These are phyloP conservation scores for Silene noctiflora DNA, from an alignment of 179 eudicot species.

Conservation along the genomic window DNA sequence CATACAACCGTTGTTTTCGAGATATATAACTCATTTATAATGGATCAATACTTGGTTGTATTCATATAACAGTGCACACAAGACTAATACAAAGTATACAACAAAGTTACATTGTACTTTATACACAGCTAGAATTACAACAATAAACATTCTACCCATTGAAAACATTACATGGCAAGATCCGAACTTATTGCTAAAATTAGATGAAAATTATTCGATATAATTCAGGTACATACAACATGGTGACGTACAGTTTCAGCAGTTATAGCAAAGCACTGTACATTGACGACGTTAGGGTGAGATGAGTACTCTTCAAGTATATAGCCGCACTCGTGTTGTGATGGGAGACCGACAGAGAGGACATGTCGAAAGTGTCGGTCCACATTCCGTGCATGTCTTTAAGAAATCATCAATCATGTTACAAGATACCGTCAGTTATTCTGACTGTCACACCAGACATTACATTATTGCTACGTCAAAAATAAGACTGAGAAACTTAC, in stretches of 20 bases:
- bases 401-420: background rate
- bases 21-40: no score
- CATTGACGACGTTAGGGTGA: background rate
- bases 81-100: no score
- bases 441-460: background rate
- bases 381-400: slow-evolving; percentile 76
- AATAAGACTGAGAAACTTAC: slow-evolving; percentile 36
- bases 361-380: slow-evolving; percentile 46
- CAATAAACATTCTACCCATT: background rate
- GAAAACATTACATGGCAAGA: background rate
- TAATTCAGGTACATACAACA: background rate
- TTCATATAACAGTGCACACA: no score
- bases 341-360: slow-evolving; percentile 70
- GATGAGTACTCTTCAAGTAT: slow-evolving; percentile 20
- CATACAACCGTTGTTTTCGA: no score
- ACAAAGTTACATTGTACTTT: no score
- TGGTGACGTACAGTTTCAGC: background rate
- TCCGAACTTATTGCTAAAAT: background rate
- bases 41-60: no score
- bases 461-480: background rate
- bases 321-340: slow-evolving; percentile 53
- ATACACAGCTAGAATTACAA: no score
- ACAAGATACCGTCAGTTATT: background rate
- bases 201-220: background rate
- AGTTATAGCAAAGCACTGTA: background rate